A percentile compares a stretch with the other conserved stretches of the same genome.
phyloP scores from a whole-genome alignment of 2,329 filamentous ascomycete genomes.

The Dothistroma pini region DNA sequence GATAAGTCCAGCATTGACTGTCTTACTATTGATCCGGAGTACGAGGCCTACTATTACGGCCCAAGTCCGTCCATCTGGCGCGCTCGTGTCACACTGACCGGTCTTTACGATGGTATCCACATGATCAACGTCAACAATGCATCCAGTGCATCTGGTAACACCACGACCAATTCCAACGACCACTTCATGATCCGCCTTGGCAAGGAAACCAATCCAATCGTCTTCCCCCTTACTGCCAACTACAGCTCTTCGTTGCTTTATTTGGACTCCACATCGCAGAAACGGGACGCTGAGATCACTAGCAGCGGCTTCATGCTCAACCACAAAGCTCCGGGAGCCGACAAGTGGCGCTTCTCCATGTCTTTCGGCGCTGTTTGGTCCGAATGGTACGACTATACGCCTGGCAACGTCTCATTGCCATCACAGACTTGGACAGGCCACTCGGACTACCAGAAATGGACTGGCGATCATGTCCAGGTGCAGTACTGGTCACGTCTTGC shows the following conservation, averaged over 20 bases:
- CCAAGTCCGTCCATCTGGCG: constrained; percentile 54
- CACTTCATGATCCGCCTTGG: constrained; percentile 61
- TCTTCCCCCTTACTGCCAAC: constrained; percentile 55
- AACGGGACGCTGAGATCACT: constrained; percentile 28
- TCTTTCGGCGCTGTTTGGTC: constrained; percentile 60
- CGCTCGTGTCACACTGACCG: constrained; percentile 51
- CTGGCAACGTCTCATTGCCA: constrained; percentile 48
- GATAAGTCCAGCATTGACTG: constrained; percentile 48
- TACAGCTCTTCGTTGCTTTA: constrained; percentile 55
- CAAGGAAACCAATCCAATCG: constrained; percentile 55
- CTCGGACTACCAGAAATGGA: constrained; percentile 52
- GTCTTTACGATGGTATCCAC: constrained; percentile 60
- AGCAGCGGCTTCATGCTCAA: constrained; percentile 48
- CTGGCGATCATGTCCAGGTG: constrained; percentile 59
- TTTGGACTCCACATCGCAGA: constrained; percentile 30
- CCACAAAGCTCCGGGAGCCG: constrained; percentile 60
- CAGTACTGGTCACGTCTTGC: constrained; percentile 61
- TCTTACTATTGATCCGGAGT: constrained; percentile 36
- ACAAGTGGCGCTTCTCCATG: constrained; percentile 59
- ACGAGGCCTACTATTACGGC: constrained; percentile 45
- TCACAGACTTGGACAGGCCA: constrained; percentile 57
- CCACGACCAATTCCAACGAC: constrained; percentile 52
- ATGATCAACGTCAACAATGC: constrained; percentile 56
- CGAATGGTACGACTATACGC: constrained; percentile 55
- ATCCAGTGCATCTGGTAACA: constrained; percentile 40